Percentiles rank a stretch among this genome's conserved stretches.
phyloP scores from a whole-genome alignment of 371 early-diverging fungal genomes.

The Coemansia sp. region DNA sequence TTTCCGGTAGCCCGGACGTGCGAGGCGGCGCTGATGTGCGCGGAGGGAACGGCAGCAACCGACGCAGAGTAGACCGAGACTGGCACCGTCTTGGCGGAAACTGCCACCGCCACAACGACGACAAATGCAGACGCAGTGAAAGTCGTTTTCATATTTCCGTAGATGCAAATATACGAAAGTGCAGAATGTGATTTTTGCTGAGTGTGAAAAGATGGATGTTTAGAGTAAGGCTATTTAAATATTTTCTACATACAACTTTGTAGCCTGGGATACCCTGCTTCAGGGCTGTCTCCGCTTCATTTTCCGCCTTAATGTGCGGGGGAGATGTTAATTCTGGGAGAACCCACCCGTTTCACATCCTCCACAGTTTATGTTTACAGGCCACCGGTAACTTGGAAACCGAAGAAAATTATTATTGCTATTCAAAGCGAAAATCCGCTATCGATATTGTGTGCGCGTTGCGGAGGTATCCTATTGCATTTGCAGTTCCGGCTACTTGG shows the following conservation, averaged over 20 bases:
- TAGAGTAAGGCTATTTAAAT: not conserved
- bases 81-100: not conserved
- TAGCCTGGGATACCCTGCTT: too few relatives aligned
- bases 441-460: not conserved
- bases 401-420: too few relatives aligned
- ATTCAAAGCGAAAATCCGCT: too few relatives aligned
- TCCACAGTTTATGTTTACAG: not conserved
- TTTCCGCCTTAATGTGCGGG: too few relatives aligned
- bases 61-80: not conserved
- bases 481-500: not conserved
- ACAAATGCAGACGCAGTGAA: slow-evolving; percentile 10
- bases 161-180: not conserved
- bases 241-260: not conserved
- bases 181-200: not conserved
- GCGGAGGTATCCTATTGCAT: not conserved
- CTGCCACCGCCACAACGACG: slow-evolving; percentile 3
- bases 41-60: not conserved
- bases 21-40: not conserved
- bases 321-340: not conserved
- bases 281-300: too few relatives aligned
- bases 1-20: not conserved
- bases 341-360: not conserved
- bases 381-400: too few relatives aligned
- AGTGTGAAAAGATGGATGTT: too few relatives aligned
- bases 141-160: slow-evolving; percentile 6